These are phyloP conservation scores for Fusarium cyanostomum DNA, from an alignment of 2,329 filamentous ascomycete species.

Conservation along the genomic window DNA sequence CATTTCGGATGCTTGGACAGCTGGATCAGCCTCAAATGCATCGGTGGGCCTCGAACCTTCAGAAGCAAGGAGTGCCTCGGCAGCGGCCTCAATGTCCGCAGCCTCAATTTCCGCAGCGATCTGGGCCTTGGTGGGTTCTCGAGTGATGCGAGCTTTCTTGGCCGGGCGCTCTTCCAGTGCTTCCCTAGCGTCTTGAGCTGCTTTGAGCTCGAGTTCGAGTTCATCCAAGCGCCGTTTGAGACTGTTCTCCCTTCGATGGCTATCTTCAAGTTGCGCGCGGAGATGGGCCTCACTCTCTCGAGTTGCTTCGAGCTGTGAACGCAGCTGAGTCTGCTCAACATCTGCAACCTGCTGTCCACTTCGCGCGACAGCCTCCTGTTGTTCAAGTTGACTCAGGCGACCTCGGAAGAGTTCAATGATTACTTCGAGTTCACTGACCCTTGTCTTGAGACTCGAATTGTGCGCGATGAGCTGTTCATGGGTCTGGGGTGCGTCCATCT, in stretches of 20 bases:
- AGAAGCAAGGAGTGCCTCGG: constrained; percentile 28
- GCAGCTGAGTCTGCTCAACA: constrained; percentile 65
- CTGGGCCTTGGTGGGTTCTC: constrained; percentile 28
- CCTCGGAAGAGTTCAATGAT: constrained; percentile 87
- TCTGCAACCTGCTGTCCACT: constrained; percentile 66
- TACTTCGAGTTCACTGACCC: constrained; percentile 93
- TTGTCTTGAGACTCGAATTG: constrained; percentile 90
- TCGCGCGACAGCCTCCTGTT: constrained; percentile 75
- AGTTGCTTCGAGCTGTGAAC: constrained; percentile 62
- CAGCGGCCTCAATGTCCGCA: constrained; percentile 28
- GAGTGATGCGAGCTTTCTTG: constrained; percentile 42
- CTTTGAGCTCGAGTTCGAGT: constrained; percentile 69
- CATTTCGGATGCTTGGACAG: constrained; percentile 5
- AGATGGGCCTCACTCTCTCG: constrained; percentile 56
- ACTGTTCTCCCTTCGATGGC: constrained; percentile 80
- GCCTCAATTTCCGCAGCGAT: constrained; percentile 27
- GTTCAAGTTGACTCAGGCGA: constrained; percentile 80
- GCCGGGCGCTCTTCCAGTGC: constrained; percentile 39
- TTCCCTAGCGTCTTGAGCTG: constrained; percentile 28
- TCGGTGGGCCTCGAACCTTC: constrained; percentile 15
- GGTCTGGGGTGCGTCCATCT: constrained; percentile 76
- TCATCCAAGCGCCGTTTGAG: constrained; percentile 86
- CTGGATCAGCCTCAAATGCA: background rate
- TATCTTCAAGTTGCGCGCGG: constrained; percentile 75
- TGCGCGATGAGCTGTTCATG: constrained; percentile 82